Conservation (phyloP, 2,329 filamentous ascomycete species). For the Truncatella angustata region DNA sequence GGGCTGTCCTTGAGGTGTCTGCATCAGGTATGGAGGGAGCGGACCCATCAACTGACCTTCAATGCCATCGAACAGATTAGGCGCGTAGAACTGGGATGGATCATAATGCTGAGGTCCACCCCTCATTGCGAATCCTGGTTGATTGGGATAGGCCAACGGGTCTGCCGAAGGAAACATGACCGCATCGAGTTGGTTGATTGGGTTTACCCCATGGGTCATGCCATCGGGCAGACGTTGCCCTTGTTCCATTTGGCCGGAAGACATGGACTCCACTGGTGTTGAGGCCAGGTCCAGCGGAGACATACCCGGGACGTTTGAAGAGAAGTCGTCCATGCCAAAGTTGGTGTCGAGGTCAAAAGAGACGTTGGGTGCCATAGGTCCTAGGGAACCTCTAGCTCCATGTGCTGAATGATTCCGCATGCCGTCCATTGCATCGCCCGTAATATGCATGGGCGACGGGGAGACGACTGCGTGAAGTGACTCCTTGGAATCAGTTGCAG, state of each 20-base stretch:
- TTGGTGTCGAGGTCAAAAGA: conserved; percentile 3
- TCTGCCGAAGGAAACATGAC: conserved; percentile 81
- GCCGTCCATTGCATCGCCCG: neutral
- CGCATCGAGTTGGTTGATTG: conserved; percentile 67
- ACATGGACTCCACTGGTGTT: neutral
- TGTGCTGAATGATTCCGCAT: conserved; percentile 4
- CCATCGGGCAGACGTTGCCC: conserved; percentile 13
- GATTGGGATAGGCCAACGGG: conserved; percentile 76
- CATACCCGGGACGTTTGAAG: conserved; percentile 12
- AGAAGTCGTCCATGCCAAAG: conserved; percentile 15
- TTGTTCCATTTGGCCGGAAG: neutral
- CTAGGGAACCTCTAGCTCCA: neutral
- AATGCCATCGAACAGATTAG: conserved; percentile 59
- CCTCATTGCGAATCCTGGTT: conserved; percentile 64
- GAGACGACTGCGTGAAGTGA: conserved; percentile 25
- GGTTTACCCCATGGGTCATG: conserved; percentile 34
- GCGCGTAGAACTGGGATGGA: conserved; percentile 48
- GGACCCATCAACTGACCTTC: conserved; percentile 73
- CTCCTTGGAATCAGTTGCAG: conserved; percentile 46
- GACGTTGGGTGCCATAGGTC: neutral
- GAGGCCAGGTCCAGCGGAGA: conserved; percentile 12
- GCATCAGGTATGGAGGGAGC: conserved; percentile 69
- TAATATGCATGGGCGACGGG: conserved; percentile 23
- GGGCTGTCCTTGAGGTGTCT: conserved; percentile 39
- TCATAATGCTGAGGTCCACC: conserved; percentile 31